A percentile compares a stretch with the other conserved stretches of the same genome.
Conservation (phyloP, 1,284 basidiomycete genomes). For the Boletus sp. region DNA sequence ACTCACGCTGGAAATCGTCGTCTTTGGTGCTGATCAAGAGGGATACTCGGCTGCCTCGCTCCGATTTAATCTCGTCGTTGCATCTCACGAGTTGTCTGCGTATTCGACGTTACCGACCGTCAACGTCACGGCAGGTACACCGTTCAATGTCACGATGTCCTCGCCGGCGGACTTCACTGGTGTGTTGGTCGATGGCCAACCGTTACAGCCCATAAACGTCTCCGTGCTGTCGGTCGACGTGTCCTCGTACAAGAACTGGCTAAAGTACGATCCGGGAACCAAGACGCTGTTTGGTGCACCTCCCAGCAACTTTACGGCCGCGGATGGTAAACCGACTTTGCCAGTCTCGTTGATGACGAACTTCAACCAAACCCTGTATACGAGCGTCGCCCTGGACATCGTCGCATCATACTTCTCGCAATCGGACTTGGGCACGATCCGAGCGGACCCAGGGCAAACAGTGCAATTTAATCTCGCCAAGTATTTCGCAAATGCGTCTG, state of each 20-base stretch:
- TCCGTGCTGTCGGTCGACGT: slow-evolving; percentile 53
- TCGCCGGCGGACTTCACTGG: slow-evolving; percentile 59
- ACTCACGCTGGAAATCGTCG: slow-evolving; percentile 44
- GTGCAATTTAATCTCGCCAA: slow-evolving; percentile 48
- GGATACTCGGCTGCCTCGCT: slow-evolving; percentile 54
- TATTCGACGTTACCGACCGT: slow-evolving; percentile 51
- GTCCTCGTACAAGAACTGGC: slow-evolving; percentile 53
- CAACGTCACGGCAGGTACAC: slow-evolving; percentile 55
- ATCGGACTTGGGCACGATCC: slow-evolving; percentile 53
- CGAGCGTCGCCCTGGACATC: slow-evolving; percentile 58
- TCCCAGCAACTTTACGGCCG: slow-evolving; percentile 35
- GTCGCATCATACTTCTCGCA: slow-evolving; percentile 67
- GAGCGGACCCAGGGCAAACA: slow-evolving; percentile 42
- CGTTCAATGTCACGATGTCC: slow-evolving; percentile 56
- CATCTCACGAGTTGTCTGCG: slow-evolving; percentile 60
- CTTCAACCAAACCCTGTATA: slow-evolving; percentile 63
- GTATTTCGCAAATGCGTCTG: slow-evolving; percentile 47
- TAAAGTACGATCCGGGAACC: slow-evolving; percentile 55
- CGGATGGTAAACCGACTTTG: slow-evolving; percentile 39
- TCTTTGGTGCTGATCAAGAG: slow-evolving; percentile 64
- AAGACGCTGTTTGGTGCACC: slow-evolving; percentile 63
- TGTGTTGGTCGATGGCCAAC: slow-evolving; percentile 56
- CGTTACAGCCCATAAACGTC: slow-evolving; percentile 53
- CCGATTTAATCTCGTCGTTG: slow-evolving; percentile 56
- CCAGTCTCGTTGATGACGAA: slow-evolving; percentile 58